Evolutionary conservation across 768 basidiomycete genomes (phyloP), one percentile per base, ranked within the genome.

Genomic region (Leccinum imitatum): DNA sequence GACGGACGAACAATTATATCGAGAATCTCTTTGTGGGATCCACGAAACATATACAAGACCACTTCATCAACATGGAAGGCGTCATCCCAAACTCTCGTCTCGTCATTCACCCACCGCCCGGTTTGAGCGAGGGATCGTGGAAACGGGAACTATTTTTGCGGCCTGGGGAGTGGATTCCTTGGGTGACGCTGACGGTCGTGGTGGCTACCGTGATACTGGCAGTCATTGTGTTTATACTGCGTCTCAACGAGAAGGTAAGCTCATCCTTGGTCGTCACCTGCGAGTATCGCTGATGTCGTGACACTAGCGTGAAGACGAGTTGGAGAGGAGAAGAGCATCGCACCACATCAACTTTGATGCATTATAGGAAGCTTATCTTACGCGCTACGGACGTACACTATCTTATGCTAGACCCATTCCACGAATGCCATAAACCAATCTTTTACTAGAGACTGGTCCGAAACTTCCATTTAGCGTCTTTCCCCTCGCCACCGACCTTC

Each of bases 321-420:
- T 90, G 67, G 96, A 99, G 73, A 75, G 95, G 59, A 82, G 93
- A 67, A 82, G 89, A 65, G 85, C 87, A 31, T 88, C 95, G n/a
- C 94, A 97, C 75, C 89, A 93, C 68, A 96, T 99, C 73, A 99
- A 99, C 65, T 98, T 99, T 68, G 94, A 95, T 72, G 96, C 96
- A 13, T 77, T 98, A 67, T 97, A 79, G 50, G 27, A 5, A 21
- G 15, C 8, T 30, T 63, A 69, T 58, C 55, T 51, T 67, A 73
- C 51, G 67, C 33, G 44, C 59, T 63, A 64, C 15, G 33, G 19
- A 31, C 57, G 60, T 60, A 53, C 57, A 55, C 54, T 61, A 46
- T 57, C 21, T 48, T 27, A 8, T 59, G 25, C 59, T 35, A 3
- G 25, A 25, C 39, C 21, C 30, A 17, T n/a, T 4, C 17, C 21